Evolutionary conservation across 805 yeast genomes (phyloP).

Genomic region (Ogataea kodamae): DNA sequence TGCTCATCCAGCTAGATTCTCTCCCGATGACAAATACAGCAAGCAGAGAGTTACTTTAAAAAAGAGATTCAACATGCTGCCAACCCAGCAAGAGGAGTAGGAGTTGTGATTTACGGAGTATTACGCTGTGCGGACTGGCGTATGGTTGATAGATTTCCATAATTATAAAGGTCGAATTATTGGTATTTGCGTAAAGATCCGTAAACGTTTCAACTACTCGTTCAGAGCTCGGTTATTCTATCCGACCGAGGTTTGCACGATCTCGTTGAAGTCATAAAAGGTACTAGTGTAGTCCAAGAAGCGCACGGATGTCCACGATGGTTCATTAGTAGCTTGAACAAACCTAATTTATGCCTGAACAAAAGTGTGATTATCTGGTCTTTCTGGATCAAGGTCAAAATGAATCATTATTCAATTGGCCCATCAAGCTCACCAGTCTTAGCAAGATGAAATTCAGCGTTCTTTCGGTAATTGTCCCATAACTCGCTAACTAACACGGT

Average conservation of each 20-base stretch:
- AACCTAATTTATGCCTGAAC: no score
- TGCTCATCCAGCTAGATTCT: slow-evolving; percentile 99
- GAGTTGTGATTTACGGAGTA: not conserved
- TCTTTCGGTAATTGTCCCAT: slow-evolving; percentile 74
- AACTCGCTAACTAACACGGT: slow-evolving; percentile 69
- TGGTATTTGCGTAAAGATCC: not conserved
- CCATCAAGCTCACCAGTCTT: slow-evolving; percentile 57
- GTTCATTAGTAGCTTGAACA: no score
- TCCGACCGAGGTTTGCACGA: no score
- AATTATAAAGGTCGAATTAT: slow-evolving; percentile 3
- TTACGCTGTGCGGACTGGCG: slow-evolving; percentile 7
- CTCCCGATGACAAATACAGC: slow-evolving; percentile 99
- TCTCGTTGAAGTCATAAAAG: no score
- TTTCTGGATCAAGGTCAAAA: no score
- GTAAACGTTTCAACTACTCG: no score
- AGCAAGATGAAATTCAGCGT: slow-evolving; percentile 65
- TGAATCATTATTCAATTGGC: slow-evolving; percentile 18
- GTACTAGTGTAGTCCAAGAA: no score
- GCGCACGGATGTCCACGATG: no score
- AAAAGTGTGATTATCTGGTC: no score
- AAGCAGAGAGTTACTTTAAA: slow-evolving; percentile 98
- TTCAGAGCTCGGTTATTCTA: no score
- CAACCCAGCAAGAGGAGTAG: slow-evolving; percentile 57
- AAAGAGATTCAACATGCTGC: slow-evolving; percentile 87
- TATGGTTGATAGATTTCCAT: slow-evolving; percentile 3